A percentile compares a stretch with the other conserved stretches of the same genome.
These are phyloP conservation scores for Yamadazyma membranifaciens DNA, from an alignment of 1,139 yeast genomes.

Conservation along the genomic window DNA sequence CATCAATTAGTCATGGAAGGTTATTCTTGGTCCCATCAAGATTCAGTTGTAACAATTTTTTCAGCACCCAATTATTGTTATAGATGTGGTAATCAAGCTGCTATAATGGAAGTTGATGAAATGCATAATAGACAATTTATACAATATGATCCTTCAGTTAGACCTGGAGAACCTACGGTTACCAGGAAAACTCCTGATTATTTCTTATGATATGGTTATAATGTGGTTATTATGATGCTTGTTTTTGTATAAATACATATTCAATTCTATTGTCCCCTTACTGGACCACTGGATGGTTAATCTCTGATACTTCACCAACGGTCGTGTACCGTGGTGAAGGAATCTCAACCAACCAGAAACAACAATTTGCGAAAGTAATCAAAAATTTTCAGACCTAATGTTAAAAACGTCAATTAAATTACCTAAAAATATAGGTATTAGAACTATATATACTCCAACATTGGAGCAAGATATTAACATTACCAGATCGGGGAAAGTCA, in stretches of 20 bases:
- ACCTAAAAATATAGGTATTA: conserved; percentile 21
- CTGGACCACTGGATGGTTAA: background rate
- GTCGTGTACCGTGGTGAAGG: conserved; percentile 3
- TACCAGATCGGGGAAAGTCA: conserved; percentile 73
- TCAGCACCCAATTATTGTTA: conserved; percentile 97
- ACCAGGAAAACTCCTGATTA: conserved; percentile 94
- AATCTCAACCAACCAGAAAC: conserved; percentile 24
- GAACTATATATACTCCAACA: conserved; percentile 43
- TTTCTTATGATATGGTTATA: conserved; percentile 50
- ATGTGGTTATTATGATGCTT: conserved; percentile 1
- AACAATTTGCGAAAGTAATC: conserved; percentile 15
- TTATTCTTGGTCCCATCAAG: conserved; percentile 72
- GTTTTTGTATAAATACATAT: conserved; percentile 1
- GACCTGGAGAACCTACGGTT: conserved; percentile 96
- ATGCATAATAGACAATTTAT: conserved; percentile 83
- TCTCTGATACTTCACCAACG: conserved; percentile 1
- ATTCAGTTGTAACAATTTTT: conserved; percentile 96
- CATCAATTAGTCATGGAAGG: conserved; percentile 99
- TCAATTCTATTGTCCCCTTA: background rate
- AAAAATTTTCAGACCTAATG: conserved; percentile 19
- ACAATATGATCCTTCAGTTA: conserved; percentile 91
- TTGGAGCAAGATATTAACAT: conserved; percentile 65
- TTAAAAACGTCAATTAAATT: conserved; percentile 26
- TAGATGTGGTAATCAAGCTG: conserved; percentile 98
- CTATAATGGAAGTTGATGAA: conserved; percentile 98